A percentile compares a stretch with the other conserved stretches of the same genome.
Evolutionary conservation across 768 basidiomycete genomes (phyloP).

Genomic region (Podaxis rugospora): DNA sequence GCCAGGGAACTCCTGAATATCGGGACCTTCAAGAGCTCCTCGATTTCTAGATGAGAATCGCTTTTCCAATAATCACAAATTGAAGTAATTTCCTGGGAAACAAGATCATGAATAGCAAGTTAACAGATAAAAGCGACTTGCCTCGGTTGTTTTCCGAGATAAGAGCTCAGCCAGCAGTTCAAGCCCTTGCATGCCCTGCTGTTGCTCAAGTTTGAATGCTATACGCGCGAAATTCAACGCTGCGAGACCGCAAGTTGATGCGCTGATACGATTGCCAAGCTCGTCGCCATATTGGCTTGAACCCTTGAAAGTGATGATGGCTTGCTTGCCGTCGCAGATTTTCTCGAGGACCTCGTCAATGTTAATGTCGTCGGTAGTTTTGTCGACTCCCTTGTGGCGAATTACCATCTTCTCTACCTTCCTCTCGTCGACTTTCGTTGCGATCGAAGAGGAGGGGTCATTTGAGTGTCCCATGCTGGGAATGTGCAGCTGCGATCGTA

Average conservation of each 20-base stretch:
- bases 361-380: not conserved
- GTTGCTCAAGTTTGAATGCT: slow-evolving; percentile 29
- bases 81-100: slow-evolving; percentile 45
- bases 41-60: slow-evolving; percentile 8
- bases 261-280: slow-evolving; percentile 24
- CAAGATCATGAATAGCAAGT: not conserved
- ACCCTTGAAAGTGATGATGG: slow-evolving; percentile 42
- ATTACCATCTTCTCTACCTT: not conserved
- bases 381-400: not conserved
- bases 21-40: slow-evolving; percentile 10
- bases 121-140: not conserved
- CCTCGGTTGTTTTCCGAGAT: slow-evolving; percentile 13
- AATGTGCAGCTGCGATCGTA: no score
- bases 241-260: slow-evolving; percentile 60
- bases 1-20: slow-evolving; percentile 33
- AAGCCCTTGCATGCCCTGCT: slow-evolving; percentile 17
- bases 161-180: slow-evolving; percentile 4
- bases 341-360: slow-evolving; percentile 11
- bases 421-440: not conserved
- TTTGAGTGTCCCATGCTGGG: not conserved
- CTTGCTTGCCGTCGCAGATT: slow-evolving; percentile 26
- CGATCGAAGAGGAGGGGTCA: not conserved
- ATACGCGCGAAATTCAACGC: slow-evolving; percentile 60
- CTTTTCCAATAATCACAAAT: slow-evolving; percentile 52
- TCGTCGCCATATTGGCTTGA: slow-evolving; percentile 53